Evolutionary conservation across 768 basidiomycete genomes (phyloP).

Genomic region (Xerocomus spinulosus): DNA sequence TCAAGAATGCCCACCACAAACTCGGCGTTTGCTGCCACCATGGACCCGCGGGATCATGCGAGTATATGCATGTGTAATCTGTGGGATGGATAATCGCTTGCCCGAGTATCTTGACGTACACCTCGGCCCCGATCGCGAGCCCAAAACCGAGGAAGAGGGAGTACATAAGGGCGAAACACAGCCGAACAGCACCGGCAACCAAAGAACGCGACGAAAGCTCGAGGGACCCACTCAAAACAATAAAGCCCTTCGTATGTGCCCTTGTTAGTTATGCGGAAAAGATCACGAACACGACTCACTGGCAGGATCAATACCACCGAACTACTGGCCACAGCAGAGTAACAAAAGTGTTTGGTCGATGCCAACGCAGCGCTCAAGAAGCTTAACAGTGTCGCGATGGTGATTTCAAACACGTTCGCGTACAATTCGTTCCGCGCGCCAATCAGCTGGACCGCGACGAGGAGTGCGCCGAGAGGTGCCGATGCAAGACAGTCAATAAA

Average conservation of each 20-base stretch:
- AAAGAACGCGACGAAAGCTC: slow-evolving; percentile 80
- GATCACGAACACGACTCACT: slow-evolving; percentile 33
- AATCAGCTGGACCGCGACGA: slow-evolving; percentile 69
- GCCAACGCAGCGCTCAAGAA: slow-evolving; percentile 76
- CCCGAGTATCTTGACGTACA: slow-evolving; percentile 56
- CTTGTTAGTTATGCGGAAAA: not conserved
- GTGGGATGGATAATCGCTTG: slow-evolving; percentile 42
- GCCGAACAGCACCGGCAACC: slow-evolving; percentile 76
- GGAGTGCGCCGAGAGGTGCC: slow-evolving; percentile 71
- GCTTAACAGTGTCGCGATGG: slow-evolving; percentile 72
- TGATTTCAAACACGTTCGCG: slow-evolving; percentile 79
- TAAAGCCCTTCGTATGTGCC: slow-evolving; percentile 44
- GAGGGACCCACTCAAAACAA: slow-evolving; percentile 67
- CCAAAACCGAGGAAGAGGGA: slow-evolving; percentile 79
- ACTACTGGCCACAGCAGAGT: slow-evolving; percentile 72
- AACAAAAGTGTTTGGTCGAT: slow-evolving; percentile 66
- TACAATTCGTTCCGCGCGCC: slow-evolving; percentile 75
- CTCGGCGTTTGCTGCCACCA: slow-evolving; percentile 77
- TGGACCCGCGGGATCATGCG: slow-evolving; percentile 52
- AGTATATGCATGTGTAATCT: slow-evolving; percentile 57
- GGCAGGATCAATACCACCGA: slow-evolving; percentile 80
- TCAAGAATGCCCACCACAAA: slow-evolving; percentile 69
- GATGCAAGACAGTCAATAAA: slow-evolving; percentile 72
- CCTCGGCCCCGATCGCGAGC: slow-evolving; percentile 70
- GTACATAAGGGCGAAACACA: slow-evolving; percentile 77